Evolutionary conservation across 106 monocot genomes (phyloP), one percentile per base, ranked within the genome.

Genomic region (Acanthochlamys bracteata): DNA sequence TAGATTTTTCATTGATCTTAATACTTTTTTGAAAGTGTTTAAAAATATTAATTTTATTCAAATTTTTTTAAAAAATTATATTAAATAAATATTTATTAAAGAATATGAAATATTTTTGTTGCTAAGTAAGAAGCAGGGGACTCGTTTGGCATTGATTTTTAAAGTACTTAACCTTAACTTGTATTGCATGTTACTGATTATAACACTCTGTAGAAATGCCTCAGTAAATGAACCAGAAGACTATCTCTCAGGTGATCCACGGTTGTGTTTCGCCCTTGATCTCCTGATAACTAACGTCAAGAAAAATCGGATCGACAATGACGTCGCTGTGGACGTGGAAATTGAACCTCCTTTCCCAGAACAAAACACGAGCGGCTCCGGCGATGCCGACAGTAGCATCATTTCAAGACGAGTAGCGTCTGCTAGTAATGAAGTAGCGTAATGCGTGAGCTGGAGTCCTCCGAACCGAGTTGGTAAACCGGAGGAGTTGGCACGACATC

Each of bases 201-300:
- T 33, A 3, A 3, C 33, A 33, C 33, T 33, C 33, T 33, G 33
- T 6, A 33, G 33, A 33, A 33, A 33, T 33, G 33, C 33, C 33
- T 33, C 33, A 3, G 33, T 33, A 6, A 33, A 2, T 14, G 49
- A 2, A 49, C 49, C 49, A 12, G 15, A 49, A 12, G 15, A 17
- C 12, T n/a, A n/a, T 12, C 49, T 49, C 49, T 45, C 43, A 63
- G 63, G 42, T 22, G 23, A 71, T 23, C 39, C 63, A 64, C 7
- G 80, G 67, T 11, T 80, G 69, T 17, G 86, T 91, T 68, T 91
- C 71, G 2, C 86, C 67, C 55, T n/a, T 69, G 63, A 78, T 91
- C 42, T 91, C 78, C 81, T 91, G 86, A 6, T 83, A 75, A 21
- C 86, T 43, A 41, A 91, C 71, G 7, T 83, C 77, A 51, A 91